Percentiles rank a stretch among this genome's conserved stretches.
phyloP scores from a whole-genome alignment of 2,329 filamentous ascomycete species.

The Ceratocystis diversiconidia region DNA sequence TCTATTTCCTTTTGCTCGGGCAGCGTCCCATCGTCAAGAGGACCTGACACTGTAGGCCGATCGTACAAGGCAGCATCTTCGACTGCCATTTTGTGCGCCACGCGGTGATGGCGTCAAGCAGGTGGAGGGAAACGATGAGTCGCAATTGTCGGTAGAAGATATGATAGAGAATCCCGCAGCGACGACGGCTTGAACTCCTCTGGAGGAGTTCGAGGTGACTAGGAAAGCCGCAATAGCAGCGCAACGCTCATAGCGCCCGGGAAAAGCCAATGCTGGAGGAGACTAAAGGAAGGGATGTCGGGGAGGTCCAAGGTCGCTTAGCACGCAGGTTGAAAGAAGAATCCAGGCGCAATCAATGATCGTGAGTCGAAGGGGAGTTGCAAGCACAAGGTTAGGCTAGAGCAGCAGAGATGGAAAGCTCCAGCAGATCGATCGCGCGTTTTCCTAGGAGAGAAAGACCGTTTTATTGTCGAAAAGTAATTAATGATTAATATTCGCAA shows the following conservation, averaged over 20 bases:
- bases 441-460: neutral
- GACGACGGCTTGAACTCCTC: constrained; percentile 4
- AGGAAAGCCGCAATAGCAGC: constrained; percentile 13
- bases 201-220: constrained; percentile 6
- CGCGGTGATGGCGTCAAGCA: neutral
- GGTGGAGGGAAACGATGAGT: neutral
- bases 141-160: neutral
- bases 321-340: neutral
- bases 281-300: neutral
- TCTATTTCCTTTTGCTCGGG: constrained; percentile 26
- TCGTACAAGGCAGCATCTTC: constrained; percentile 5
- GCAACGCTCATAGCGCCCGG: constrained; percentile 15
- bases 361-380: neutral
- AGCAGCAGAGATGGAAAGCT: neutral
- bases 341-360: neutral
- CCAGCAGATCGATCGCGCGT: neutral
- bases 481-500: constrained; percentile 5
- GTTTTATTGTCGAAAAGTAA: neutral
- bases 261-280: neutral
- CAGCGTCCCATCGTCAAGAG: constrained; percentile 23
- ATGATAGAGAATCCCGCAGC: neutral
- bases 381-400: neutral
- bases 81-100: neutral
- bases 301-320: neutral
- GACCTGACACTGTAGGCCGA: constrained; percentile 9